Evolutionary conservation across 352 stramenopile genomes (phyloP), one percentile per base, ranked within the genome.

Genomic region (Peronospora belbahrii): DNA sequence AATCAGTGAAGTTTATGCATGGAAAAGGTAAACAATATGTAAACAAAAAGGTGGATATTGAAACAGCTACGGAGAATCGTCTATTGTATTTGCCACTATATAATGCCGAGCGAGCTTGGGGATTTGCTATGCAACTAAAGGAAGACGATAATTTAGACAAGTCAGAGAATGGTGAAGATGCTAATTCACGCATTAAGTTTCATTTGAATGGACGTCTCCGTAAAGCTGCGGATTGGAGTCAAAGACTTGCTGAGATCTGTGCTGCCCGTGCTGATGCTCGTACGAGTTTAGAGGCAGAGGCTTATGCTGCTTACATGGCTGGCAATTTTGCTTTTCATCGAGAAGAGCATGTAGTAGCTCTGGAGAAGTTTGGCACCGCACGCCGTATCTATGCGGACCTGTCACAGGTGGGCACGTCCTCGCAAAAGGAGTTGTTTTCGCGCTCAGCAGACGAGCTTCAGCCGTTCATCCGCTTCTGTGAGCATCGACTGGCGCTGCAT

Each of bases 61-160:
- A 94, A 45, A 85, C 66, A 6, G 68, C 70, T 17, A 74, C 65
- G 9, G 79, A 92, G 42, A 66, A 76, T 13, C 62, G 79, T 6
- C 57, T 90, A 46, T 48, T 96, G 62, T 89, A 94, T 54, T 48
- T 96, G 34, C 82, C 78, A 35, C 70, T 96, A 40, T 92, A 95
- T 67, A 91, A 91, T 63, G 83, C 86, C 18, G 86, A 96, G 62
- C 81, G 86, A 33, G 83, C 84, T 9, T 96, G 86, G 86, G 85
- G 80, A 25, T 95, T 91, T 58, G 86, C 86, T 5, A 95, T 95
- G 85, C 82, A 95, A 60, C 73, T 95, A 17, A 95, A 88, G 57
- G 80, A 89, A 57, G 80, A 95, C 49, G 83, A 91, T 59, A 89
- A 86, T 46, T 47, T 85, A 40, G 79, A 94, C 42, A 87, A 92